phyloP scores from a whole-genome alignment of 768 basidiomycete genomes.

The Amanita pseudoporphyria region DNA sequence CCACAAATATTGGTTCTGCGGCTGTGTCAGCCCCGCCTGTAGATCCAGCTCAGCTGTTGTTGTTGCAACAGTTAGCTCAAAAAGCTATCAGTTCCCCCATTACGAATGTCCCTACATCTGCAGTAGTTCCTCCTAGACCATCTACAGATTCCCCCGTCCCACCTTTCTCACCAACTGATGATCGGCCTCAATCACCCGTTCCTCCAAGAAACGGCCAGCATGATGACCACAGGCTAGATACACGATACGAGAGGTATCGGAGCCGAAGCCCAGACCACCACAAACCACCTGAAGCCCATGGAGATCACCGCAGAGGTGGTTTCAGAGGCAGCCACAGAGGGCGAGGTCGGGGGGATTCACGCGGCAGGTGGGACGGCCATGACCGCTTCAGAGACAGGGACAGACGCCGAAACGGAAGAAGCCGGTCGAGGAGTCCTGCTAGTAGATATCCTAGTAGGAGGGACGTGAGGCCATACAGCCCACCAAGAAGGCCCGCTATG shows the following conservation, averaged over 20 bases:
- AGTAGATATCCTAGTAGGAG: conserved; percentile 44
- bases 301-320: conserved; percentile 50
- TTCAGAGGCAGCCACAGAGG: conserved; percentile 46
- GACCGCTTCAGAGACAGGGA: conserved; percentile 43
- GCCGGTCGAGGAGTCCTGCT: conserved; percentile 70
- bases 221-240: conserved; percentile 26
- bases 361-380: conserved; percentile 50
- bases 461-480: conserved; percentile 49
- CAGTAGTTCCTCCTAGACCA: conserved; percentile 15
- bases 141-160: conserved; percentile 10
- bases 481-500: conserved; percentile 38
- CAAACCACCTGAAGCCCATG: conserved; percentile 37
- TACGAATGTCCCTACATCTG: conserved; percentile 21
- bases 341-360: conserved; percentile 45
- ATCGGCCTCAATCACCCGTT: conserved; percentile 26
- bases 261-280: conserved; percentile 34
- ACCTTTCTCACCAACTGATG: conserved; percentile 23
- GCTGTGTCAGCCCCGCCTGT: not conserved
- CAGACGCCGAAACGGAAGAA: conserved; percentile 35
- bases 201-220: conserved; percentile 36
- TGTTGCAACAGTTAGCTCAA: conserved; percentile 71
- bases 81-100: conserved; percentile 30
- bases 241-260: conserved; percentile 37
- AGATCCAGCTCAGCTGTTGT: conserved; percentile 44
- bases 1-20: conserved; percentile 26